These are phyloP conservation scores for Acanthamoeba castellanii DNA, from an alignment of 208 protist species.

Conservation along the genomic window DNA sequence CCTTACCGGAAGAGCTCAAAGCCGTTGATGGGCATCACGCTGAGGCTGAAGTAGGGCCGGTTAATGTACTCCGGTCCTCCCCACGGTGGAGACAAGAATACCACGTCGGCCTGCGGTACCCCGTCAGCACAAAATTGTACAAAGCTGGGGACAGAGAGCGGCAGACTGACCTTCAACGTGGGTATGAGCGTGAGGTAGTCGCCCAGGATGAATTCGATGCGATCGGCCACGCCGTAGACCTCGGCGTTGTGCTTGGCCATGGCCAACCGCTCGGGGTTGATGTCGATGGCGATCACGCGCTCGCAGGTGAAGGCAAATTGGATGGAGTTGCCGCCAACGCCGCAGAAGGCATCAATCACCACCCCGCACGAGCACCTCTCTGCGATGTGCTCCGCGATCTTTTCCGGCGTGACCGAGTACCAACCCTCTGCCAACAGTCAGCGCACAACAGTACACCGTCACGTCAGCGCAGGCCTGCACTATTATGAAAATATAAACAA, in stretches of 20 bases:
- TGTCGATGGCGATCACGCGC: constrained; percentile 90
- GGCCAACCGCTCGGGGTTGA: constrained; percentile 85
- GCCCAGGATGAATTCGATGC: constrained; percentile 89
- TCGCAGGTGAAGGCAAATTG: constrained; percentile 88
- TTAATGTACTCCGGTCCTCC: constrained; percentile 88
- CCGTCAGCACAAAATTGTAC: not conserved
- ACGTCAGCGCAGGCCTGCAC: not conserved
- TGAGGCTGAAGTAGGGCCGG: constrained; percentile 71
- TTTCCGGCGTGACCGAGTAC: constrained; percentile 84
- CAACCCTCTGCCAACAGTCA: constrained; percentile 71
- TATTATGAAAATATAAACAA: not conserved
- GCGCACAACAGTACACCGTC: not conserved
- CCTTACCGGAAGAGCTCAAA: constrained; percentile 82
- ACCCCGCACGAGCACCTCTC: constrained; percentile 75
- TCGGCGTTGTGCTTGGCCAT: constrained; percentile 89
- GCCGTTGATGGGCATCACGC: constrained; percentile 72
- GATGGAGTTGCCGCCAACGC: constrained; percentile 91
- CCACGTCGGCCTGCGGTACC: constrained; percentile 82
- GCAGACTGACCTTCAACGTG: constrained; percentile 72
- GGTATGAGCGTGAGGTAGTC: constrained; percentile 87
- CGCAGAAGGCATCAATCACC: constrained; percentile 86
- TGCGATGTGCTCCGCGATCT: constrained; percentile 82
- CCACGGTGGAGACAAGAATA: constrained; percentile 92
- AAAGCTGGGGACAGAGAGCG: not conserved
- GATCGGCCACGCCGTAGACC: constrained; percentile 88